Evolutionary conservation across 257 asterid genomes (phyloP).

Genomic region (Gentiana macrophylla): DNA sequence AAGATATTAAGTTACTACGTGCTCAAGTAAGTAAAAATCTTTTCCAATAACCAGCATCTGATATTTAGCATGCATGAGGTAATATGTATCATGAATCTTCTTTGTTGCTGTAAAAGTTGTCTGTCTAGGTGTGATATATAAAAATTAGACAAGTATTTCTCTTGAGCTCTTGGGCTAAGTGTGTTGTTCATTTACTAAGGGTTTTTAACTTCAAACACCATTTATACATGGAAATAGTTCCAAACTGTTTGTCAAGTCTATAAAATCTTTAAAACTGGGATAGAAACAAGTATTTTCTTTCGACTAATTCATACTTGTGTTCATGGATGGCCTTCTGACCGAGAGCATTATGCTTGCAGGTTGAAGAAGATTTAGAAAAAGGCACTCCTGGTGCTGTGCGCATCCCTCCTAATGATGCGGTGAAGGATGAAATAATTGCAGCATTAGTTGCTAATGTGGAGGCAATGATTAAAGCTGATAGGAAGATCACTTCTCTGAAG

Average conservation of each 20-base stretch:
- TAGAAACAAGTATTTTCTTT: too few relatives aligned
- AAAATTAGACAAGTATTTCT: too few relatives aligned
- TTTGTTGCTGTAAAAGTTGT: not conserved
- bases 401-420: conserved; percentile 55
- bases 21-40: conserved; percentile 55
- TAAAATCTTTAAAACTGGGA: too few relatives aligned
- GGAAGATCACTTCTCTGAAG: conserved; percentile 87
- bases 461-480: conserved; percentile 92
- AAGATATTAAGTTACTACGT: conserved; percentile 57
- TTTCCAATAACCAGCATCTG: too few relatives aligned
- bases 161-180: too few relatives aligned
- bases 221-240: too few relatives aligned
- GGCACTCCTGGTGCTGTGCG: conserved; percentile 73
- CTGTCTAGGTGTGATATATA: too few relatives aligned
- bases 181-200: too few relatives aligned
- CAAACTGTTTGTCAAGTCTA: too few relatives aligned
- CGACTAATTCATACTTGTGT: too few relatives aligned
- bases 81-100: too few relatives aligned
- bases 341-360: conserved; percentile 33
- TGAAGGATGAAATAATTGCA: conserved; percentile 59
- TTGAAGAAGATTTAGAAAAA: conserved; percentile 57
- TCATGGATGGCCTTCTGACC: not conserved
- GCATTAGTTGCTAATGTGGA: conserved; percentile 80
- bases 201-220: too few relatives aligned
- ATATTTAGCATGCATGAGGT: not conserved